Evolutionary conservation across 306 rosid genomes (phyloP).

Genomic region (Castanea sativa): DNA sequence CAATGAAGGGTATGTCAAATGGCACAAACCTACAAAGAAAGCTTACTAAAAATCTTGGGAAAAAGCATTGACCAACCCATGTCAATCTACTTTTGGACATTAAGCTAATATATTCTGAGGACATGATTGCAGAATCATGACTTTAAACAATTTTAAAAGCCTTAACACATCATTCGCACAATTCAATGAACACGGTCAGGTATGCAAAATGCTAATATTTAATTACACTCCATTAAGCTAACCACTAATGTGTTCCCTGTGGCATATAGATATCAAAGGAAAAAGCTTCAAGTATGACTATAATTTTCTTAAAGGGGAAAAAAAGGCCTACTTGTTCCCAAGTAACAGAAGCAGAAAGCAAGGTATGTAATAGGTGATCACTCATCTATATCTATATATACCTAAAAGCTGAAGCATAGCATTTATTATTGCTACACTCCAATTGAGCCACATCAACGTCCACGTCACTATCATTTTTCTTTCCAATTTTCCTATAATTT

Average conservation of each 20-base stretch:
- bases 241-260: not conserved
- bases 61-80: not conserved
- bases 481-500: no score
- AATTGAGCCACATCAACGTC: no score
- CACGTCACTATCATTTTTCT: no score
- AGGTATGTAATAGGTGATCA: not conserved
- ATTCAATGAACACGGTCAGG: not conserved
- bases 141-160: not conserved
- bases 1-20: constrained; percentile 8
- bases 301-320: not conserved
- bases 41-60: not conserved
- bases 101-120: not conserved
- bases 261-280: not conserved
- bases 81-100: not conserved
- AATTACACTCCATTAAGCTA: not conserved
- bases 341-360: not conserved
- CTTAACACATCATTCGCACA: not conserved
- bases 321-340: no score
- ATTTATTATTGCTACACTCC: no score
- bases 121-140: not conserved
- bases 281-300: not conserved
- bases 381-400: not conserved
- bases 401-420: no score
- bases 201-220: not conserved
- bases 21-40: constrained; percentile 9